Evolutionary conservation across 805 yeast species (phyloP).

Genomic region (Blastobotrys terrestris): DNA sequence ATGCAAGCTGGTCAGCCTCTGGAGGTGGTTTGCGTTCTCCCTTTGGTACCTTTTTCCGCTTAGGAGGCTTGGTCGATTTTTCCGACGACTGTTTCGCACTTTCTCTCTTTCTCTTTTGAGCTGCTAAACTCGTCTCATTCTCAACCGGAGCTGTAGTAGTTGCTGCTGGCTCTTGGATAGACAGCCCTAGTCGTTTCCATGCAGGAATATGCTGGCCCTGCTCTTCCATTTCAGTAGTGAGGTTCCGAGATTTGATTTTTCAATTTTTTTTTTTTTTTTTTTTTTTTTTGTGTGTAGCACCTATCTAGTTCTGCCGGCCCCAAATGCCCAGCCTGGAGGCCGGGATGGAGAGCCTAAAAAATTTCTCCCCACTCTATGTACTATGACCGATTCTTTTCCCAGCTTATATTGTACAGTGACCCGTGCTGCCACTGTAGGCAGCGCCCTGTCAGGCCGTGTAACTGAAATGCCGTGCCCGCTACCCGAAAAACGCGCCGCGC

Average conservation of each 20-base stretch:
- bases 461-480: not conserved
- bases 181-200: slow-evolving; percentile 73
- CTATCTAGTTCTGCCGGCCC: no score
- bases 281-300: no score
- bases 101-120: slow-evolving; percentile 18
- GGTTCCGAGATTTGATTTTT: not conserved
- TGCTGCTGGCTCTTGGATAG: slow-evolving; percentile 41
- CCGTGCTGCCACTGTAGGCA: not conserved
- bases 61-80: slow-evolving; percentile 52
- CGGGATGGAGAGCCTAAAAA: no score
- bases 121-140: slow-evolving; percentile 25
- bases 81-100: slow-evolving; percentile 15
- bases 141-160: slow-evolving; percentile 27
- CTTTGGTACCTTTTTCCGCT: slow-evolving; percentile 64
- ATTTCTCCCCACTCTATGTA: not conserved
- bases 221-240: no score
- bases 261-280: not conserved
- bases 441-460: not conserved
- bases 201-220: slow-evolving; percentile 68
- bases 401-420: not conserved
- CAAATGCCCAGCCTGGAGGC: not conserved
- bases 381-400: not conserved
- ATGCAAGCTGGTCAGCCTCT: slow-evolving; percentile 67
- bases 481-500: not conserved
- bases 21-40: slow-evolving; percentile 62